Base-by-base conservation (phyloP, 495 filamentous ascomycete species). In the Podospora anserina region DNA sequence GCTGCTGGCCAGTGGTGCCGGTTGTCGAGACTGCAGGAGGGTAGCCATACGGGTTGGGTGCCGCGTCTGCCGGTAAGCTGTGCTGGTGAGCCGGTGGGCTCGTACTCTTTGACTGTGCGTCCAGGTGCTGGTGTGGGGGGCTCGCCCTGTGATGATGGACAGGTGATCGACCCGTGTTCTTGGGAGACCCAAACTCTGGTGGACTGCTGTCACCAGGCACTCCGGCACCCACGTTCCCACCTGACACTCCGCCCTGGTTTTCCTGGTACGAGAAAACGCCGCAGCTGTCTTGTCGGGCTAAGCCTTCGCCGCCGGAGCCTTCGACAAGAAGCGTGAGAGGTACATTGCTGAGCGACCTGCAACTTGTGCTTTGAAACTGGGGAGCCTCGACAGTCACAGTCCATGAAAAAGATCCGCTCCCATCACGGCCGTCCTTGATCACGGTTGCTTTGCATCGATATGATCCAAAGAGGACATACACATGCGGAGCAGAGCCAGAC, bases 241-340 rank as follows among this genome's bases (percentile, higher is more conserved):
- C 82, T 53, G 78, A 69, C 30, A 65, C 72, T 67, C 72, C 76
- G 63, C 72, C 74, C n/a, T 73, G 72, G 26, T 65, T 71, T 65
- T 79, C 76, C 59, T 78, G 75, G 74, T 96, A 99, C 3, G 87
- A 89, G 76, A 96, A 97, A 18, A 83, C 81, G 70, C 92, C 94
- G 39, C 92, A 87, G 66, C 92, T 88, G 16, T 89, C 80, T 13
- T 68, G 73, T 3, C 86, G 84, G 7, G 86, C 83, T 20, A 90
- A 74, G 66, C 84, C 81, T 66, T 86, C 84, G 6, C 90, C 90
- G 59, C 85, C 83, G 27, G 88, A 83, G 57, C 84, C 85, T 67
- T 94, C 90, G 73, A 96, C 85, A 16, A 87, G 78, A 58, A 97
- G 82, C 69, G 85, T 86, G 63, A 98, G 75, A 28, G 91, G 91